Evolutionary conservation across 1,284 basidiomycete species (phyloP), one percentile per base, ranked within the genome.

Genomic region (Ceratobasidium sp.): DNA sequence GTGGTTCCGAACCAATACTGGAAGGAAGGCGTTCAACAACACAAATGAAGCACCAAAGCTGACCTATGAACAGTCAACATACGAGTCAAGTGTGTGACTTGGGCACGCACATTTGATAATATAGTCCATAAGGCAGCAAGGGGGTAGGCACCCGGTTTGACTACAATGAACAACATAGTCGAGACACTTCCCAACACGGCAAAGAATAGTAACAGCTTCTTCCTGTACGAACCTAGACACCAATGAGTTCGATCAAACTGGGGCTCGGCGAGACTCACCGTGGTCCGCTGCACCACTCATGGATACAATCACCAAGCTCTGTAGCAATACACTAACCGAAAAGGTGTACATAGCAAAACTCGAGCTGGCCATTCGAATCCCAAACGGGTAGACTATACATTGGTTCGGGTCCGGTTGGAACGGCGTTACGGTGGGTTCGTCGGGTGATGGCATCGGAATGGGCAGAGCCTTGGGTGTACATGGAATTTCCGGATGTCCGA

Each of bases 11-110:
- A 92, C 91, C 1, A 96, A 82, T 0, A 81, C 82, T 0, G 94
- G 93, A 3, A 97, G 83, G 78, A 95, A 96, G 0, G 93, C 87
- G 75, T 97, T 97, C 81, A 94, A 87, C 40, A 93, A 93, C 7
- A 97, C 94, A 13, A 89, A 83, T 12, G 89, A 91, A 0, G 88
- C 89, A 0, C 93, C 91, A 72, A 95, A 95, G 0, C 88, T 86
- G 15, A 94, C 35, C 60, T 64, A 22, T 50, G n/a, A 27, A 22
- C n/a, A 13, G n/a, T 4, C n/a, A 40, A 2, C 5, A 12, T 52
- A 20, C 32, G 29, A 47, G 6, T 8, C 20, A 7, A 40, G 10
- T 8, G n/a, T 15, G 7, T 7, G 20, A 8, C 13, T 1, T n/a
- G 13, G 10, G 45, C 6, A 27, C 58, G 35, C 49, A 64, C 60